Conservation (phyloP, 495 filamentous ascomycete genomes). For the Aspergillus wentii region DNA sequence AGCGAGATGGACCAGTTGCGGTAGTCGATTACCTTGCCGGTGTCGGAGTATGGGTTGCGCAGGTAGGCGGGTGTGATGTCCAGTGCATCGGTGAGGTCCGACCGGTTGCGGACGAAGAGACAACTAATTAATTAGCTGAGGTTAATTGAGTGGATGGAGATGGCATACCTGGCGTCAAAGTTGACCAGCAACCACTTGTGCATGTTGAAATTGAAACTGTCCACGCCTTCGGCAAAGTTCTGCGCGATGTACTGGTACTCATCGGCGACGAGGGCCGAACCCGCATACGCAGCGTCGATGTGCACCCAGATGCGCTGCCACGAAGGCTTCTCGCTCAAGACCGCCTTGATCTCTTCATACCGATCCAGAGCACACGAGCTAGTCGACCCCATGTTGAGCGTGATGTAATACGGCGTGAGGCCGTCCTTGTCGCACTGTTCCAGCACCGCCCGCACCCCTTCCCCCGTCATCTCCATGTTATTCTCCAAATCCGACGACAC, state of each 20-base stretch:
- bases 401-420: constrained; percentile 81
- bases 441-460: constrained; percentile 53
- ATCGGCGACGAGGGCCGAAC: constrained; percentile 72
- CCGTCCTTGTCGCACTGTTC: constrained; percentile 58
- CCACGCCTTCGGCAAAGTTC: constrained; percentile 58
- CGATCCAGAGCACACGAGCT: constrained; percentile 83
- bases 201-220: constrained; percentile 93
- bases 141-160: not conserved
- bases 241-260: constrained; percentile 70
- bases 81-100: constrained; percentile 71
- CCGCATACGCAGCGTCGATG: constrained; percentile 95
- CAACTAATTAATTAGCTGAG: constrained; percentile 40
- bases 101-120: constrained; percentile 70
- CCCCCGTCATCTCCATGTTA: constrained; percentile 67
- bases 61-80: constrained; percentile 82
- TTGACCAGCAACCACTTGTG: constrained; percentile 97
- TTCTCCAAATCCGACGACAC: constrained; percentile 57
- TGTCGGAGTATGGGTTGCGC: constrained; percentile 71
- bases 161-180: constrained; percentile 70
- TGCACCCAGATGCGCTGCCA: constrained; percentile 78
- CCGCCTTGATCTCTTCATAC: constrained; percentile 62
- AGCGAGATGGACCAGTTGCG: constrained; percentile 98
- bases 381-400: constrained; percentile 83
- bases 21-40: constrained; percentile 90
- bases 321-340: constrained; percentile 55